Evolutionary conservation across 805 yeast genomes (phyloP), one percentile per base, ranked within the genome.

Genomic region (Wickerhamiella bombiphila): DNA sequence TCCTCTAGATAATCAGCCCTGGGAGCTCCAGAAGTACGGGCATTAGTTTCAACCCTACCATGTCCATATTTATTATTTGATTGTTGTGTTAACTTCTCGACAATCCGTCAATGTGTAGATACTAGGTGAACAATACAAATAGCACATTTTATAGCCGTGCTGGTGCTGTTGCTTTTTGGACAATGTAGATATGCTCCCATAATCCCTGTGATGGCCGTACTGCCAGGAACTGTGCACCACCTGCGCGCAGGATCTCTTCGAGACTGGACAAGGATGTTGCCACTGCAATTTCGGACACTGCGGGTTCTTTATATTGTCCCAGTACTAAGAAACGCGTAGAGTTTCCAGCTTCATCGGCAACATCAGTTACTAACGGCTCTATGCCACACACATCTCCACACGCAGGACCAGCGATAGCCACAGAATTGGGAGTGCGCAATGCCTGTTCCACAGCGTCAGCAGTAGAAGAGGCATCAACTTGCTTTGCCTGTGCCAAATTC

Each of bases 1-100:
- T 67, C 99, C 99, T 1, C 67, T 91, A 56, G 97, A 88, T 62
- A 86, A 80, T 60, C 76, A 80, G 51, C 93, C 81, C 39, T 88
- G 98, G 97, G 69, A 66, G 40, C 65, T 65, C 45, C 74, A 71
- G 47, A 79, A 79, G 60, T 77, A 79, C 55, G 93, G 93, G 29
- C 70, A 72, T 45, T 80, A 54, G 24, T 6, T 11, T n/a, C n/a
- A n/a, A n/a, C n/a, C 26, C 11, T 24, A 24, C 11, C 13, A 24
- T 24, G 13, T 6, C 17, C 17, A 30, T 29, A 11, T 29, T 9
- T 29, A 11, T 7, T 29, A 13, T 8, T 15, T n/a, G n/a, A n/a
- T n/a, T n/a, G n/a, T n/a, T n/a, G n/a, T n/a, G n/a, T n/a, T n/a
- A n/a, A n/a, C n/a, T n/a, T n/a, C n/a, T n/a, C n/a, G n/a, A n/a